These are phyloP conservation scores for Rubroboletus satanas DNA, from an alignment of 768 basidiomycete species.

Conservation along the genomic window DNA sequence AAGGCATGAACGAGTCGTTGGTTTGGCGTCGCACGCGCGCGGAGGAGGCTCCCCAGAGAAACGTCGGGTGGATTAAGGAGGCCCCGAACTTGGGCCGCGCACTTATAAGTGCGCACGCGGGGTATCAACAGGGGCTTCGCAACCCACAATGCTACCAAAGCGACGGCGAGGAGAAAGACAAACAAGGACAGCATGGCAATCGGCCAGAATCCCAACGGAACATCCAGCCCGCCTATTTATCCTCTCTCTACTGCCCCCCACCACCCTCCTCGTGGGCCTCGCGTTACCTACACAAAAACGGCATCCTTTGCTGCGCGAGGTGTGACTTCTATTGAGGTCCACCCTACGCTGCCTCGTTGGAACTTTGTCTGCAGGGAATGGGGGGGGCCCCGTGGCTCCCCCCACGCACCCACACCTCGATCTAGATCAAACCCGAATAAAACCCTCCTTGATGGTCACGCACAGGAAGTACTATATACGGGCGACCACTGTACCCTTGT, in stretches of 20 bases:
- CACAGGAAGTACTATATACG: constrained; percentile 12
- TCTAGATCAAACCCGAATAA: background rate
- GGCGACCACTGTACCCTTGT: background rate
- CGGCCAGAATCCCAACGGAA: background rate
- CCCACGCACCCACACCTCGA: constrained; percentile 3
- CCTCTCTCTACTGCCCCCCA: background rate
- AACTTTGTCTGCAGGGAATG: background rate
- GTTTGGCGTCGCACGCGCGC: constrained; percentile 20
- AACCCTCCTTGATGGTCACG: background rate
- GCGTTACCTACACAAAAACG: background rate
- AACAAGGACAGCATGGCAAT: constrained; percentile 2
- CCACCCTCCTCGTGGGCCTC: background rate
- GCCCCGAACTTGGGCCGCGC: background rate
- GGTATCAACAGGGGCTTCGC: background rate
- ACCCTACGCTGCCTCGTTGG: background rate
- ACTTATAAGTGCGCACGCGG: constrained; percentile 10
- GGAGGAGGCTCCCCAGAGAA: constrained; percentile 14
- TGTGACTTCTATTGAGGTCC: background rate
- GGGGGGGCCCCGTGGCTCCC: background rate
- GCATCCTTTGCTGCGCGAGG: background rate
- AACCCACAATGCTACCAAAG: background rate
- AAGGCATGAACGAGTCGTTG: constrained; percentile 27
- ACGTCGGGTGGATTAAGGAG: constrained; percentile 17
- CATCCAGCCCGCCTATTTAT: constrained; percentile 10
- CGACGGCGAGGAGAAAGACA: background rate